phyloP scores from a whole-genome alignment of 345 rosid species.

The Pistacia atlantica region DNA sequence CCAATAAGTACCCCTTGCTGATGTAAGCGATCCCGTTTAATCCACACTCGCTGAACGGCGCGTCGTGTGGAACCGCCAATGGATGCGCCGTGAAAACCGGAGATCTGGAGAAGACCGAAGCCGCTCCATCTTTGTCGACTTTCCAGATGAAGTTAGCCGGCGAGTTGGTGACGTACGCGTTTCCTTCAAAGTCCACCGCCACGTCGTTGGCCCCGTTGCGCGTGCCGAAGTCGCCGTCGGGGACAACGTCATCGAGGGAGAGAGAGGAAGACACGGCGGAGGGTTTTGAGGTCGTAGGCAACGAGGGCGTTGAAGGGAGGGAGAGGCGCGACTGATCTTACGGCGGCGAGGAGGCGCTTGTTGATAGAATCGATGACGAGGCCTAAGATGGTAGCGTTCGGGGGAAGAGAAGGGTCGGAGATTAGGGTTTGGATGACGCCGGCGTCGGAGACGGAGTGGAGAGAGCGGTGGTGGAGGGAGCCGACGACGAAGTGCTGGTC shows the following conservation, averaged over 20 bases:
- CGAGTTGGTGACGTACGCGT: constrained; percentile 90
- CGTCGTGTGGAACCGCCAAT: constrained; percentile 36
- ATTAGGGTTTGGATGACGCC: constrained; percentile 63
- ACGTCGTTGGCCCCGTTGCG: constrained; percentile 65
- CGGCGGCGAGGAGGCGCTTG: constrained; percentile 69
- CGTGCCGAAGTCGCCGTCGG: constrained; percentile 19
- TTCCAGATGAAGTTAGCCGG: constrained; percentile 82
- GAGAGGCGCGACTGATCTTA: constrained; percentile 52
- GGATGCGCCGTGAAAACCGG: constrained; percentile 49
- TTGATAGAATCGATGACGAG: constrained; percentile 54
- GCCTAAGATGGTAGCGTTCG: constrained; percentile 60
- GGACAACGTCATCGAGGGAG: constrained; percentile 31
- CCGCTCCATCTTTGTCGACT: constrained; percentile 60
- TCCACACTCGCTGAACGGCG: constrained; percentile 50
- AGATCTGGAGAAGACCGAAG: constrained; percentile 70
- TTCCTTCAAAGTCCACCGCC: constrained; percentile 67
- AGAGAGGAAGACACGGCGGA: constrained; percentile 39
- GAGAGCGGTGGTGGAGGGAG: constrained; percentile 56
- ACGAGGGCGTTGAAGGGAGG: constrained; percentile 78
- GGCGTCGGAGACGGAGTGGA: constrained; percentile 78
- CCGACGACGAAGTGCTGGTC: constrained; percentile 83
- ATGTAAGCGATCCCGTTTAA: constrained; percentile 73
- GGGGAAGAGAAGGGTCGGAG: constrained; percentile 62
- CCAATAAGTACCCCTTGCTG: constrained; percentile 79
- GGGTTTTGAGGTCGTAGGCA: constrained; percentile 73